Conservation (phyloP, 208 protist species). For the Wallacemonas sp. region DNA sequence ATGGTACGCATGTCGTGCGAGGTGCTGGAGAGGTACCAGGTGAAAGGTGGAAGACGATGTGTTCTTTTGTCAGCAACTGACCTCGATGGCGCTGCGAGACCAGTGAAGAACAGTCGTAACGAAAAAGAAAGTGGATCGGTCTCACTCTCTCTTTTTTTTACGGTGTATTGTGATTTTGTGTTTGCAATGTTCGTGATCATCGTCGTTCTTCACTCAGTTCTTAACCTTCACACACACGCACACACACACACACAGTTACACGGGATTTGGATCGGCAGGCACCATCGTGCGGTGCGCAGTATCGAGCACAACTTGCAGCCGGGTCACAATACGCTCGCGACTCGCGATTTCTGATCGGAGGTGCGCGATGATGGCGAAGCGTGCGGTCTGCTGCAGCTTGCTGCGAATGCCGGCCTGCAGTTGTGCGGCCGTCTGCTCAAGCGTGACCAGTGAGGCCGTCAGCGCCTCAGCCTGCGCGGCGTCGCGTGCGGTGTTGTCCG, state of each 20-base stretch:
- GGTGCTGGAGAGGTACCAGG: too few species aligned
- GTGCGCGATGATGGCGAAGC: conserved; percentile 46
- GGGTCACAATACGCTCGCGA: conserved; percentile 7
- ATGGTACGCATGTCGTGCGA: neutral
- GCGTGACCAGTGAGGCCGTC: neutral
- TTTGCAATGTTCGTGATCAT: too few species aligned
- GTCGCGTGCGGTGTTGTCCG: neutral
- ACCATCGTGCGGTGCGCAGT: neutral
- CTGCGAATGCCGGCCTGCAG: conserved; percentile 73
- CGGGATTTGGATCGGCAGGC: neutral
- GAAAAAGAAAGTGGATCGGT: too few species aligned
- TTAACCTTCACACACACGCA: neutral
- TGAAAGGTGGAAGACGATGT: too few species aligned
- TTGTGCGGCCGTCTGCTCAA: conserved; percentile 17
- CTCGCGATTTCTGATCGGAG: conserved; percentile 40
- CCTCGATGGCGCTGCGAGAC: too few species aligned
- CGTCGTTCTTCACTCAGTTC: too few species aligned
- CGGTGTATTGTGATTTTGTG: neutral
- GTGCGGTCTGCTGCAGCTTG: conserved; percentile 56
- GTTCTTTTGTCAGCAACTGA: neutral
- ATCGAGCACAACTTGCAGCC: conserved; percentile 7
- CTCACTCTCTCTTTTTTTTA: neutral
- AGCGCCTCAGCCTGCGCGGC: neutral
- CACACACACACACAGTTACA: conserved; percentile 3
- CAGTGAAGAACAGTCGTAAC: too few species aligned